These are phyloP conservation scores for Peniophora sp. DNA, from an alignment of 1,284 basidiomycete species.

Conservation along the genomic window DNA sequence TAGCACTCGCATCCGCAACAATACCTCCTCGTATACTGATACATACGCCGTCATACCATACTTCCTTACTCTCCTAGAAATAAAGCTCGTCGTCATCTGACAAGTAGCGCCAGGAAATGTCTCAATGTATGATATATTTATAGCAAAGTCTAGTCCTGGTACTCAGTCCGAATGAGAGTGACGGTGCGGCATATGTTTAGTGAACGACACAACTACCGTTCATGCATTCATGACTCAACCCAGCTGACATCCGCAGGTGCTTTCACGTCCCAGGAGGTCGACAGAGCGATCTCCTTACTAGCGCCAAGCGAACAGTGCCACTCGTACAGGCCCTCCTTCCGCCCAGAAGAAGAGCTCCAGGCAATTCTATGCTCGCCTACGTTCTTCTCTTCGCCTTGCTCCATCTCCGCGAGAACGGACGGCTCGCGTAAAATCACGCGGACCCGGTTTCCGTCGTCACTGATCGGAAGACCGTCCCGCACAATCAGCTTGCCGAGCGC, in stretches of 20 bases:
- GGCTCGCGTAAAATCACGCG: conserved; percentile 42
- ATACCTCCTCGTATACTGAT: no score
- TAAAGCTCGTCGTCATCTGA: no score
- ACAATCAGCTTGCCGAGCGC: conserved; percentile 35
- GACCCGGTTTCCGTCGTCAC: conserved; percentile 26
- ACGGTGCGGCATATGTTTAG: no score
- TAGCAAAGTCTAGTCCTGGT: no score
- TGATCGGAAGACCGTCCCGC: conserved; percentile 40
- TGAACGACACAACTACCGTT: no score
- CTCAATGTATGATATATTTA: no score
- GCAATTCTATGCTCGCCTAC: conserved; percentile 1
- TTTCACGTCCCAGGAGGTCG: conserved; percentile 43
- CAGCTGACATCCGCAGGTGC: conserved; percentile 29
- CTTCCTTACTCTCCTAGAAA: no score
- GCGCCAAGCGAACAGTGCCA: conserved; percentile 19
- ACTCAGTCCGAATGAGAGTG: no score
- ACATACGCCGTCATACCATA: no score
- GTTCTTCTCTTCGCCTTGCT: conserved; percentile 29
- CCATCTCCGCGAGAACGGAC: conserved; percentile 34
- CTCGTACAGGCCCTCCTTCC: conserved; percentile 21
- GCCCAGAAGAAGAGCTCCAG: conserved; percentile 12
- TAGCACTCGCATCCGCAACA: no score
- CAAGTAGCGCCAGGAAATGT: no score
- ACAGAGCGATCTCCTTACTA: conserved; percentile 27
- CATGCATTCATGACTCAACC: conserved; percentile 3